Base-by-base conservation (phyloP, 306 rosid species). In the Gillenia trifoliata region DNA sequence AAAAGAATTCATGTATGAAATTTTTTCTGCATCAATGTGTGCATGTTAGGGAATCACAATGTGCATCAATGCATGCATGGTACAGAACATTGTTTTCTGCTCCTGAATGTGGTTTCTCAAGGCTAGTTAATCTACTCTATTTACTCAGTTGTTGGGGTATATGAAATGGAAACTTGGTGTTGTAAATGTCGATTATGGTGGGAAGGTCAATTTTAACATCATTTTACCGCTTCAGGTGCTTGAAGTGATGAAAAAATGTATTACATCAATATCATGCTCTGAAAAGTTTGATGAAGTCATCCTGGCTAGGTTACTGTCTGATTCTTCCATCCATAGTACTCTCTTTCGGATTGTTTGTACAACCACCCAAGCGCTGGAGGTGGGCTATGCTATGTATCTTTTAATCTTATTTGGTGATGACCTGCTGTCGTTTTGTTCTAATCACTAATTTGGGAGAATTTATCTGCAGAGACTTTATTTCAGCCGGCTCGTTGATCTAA, bases 331-430 rank as follows among this genome's bases (percentile, higher is more conserved):
- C 84, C 96, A 94, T 78, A 85, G 74, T 77, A 75, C 79, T 29
- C 90, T 93, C 68, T 86, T 91, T 71, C 93, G 85, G 75, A 88
- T 87, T 75, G 87, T 84, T 82, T 90, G 97, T 84, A 90, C 90
- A 49, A 83, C 96, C 66, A 77, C 88, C 64, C 84, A 91, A 77
- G 69, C 83, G 49, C 85, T 91, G 85, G 97, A 90, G 98, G 96
- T 94, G 79, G 77, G 84, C 57, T 60, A 9, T 40, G 49, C 5
- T 38, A 33, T 38, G 70, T 59, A 40, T 38, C 75, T 73, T 74
- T 40, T 63, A 70, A 73, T 85, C 77, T 78, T 67, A 30, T 47
- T 72, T 65, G 55, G 66, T 78, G 52, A 61, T 68, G 29, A 50
- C 19, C 69, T 72, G 66, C 54, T 79, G 52, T 49, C 8, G 6